Evolutionary conservation across 352 stramenopile genomes (phyloP).

Genomic region (Pythium volutum): DNA sequence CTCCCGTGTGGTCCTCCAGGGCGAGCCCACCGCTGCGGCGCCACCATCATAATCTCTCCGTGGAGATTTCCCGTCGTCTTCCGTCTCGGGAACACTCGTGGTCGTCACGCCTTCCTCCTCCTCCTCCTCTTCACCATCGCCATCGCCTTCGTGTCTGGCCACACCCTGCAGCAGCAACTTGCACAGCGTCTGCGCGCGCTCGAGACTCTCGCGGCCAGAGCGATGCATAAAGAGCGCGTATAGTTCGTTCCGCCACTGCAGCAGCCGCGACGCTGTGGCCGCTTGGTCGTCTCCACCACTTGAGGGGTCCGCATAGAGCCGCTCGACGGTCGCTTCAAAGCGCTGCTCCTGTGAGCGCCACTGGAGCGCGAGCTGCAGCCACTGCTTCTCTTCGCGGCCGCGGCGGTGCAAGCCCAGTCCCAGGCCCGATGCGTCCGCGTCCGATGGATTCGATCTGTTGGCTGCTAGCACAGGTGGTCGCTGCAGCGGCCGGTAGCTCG

Average conservation of each 20-base stretch:
- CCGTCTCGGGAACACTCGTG: background rate
- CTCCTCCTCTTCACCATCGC: background rate
- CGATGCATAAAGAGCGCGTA: constrained; percentile 47
- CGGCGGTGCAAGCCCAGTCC: constrained; percentile 23
- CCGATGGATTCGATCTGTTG: background rate
- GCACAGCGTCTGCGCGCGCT: constrained; percentile 25
- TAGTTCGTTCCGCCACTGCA: constrained; percentile 54
- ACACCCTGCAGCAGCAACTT: constrained; percentile 5
- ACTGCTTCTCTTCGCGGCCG: constrained; percentile 41
- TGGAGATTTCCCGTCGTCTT: background rate
- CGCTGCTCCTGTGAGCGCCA: constrained; percentile 47
- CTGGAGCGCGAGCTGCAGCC: constrained; percentile 46
- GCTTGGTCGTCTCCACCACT: constrained; percentile 9
- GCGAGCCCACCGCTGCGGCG: constrained; percentile 6
- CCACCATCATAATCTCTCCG: background rate
- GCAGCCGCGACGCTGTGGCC: constrained; percentile 30
- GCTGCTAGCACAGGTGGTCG: background rate
- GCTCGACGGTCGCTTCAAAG: constrained; percentile 53
- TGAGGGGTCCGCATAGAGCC: constrained; percentile 29
- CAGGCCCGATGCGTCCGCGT: background rate
- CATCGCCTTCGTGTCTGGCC: background rate
- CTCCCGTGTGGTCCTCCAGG: constrained; percentile 5
- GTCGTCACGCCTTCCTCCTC: too few species aligned
- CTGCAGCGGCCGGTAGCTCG: constrained; percentile 41
- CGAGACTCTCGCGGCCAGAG: constrained; percentile 25